Evolutionary conservation across 306 rosid genomes (phyloP), one percentile per base, ranked within the genome.

Genomic region (Amphicarpaea edgeworthii): DNA sequence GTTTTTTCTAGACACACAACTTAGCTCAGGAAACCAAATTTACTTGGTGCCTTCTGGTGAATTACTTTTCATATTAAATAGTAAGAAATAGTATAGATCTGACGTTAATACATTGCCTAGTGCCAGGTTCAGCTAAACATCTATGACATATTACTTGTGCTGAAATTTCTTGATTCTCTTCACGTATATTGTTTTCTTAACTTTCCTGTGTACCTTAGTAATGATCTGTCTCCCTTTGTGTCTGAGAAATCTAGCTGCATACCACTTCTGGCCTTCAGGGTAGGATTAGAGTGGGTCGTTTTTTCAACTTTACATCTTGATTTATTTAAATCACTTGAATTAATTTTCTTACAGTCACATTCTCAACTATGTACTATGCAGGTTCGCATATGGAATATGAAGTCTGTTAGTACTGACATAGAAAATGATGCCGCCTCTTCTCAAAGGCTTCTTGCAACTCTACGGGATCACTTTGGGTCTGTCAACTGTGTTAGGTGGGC

Each of bases 401-500:
- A 90, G 82, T 92, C 97, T 81, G 90, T 92, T 66, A 77, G 93
- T 62, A 70, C 80, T 38, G 90, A 88, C 77, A 72, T 88, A 63
- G 88, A 78, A 61, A 82, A 77, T 67, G 90, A 85, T 45, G 97
- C 85, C 41, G 97, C 85, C 41, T 73, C 92, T 34, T 72, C 91
- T 11, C 89, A 90, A 68, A 92, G 97, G 92, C 97, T 95, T 85
- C 97, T 95, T 74, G 99, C 99, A 32, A 95, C 97, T 19, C 87
- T 95, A 59, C 90, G 99, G 26, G 99, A 95, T 88, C 99, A 95
- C 81, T 95, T 95, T 67, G 99, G 99, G 50, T 92, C 99, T 50
- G 99, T 95, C 67, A 95, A 95, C 73, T 95, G 99, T 77, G 99
- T 96, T 70, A 84, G 99, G 87, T 96, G 99, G 99, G 98, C 98